Percentiles rank a stretch among this genome's conserved stretches.
These are phyloP conservation scores for Coelastrella sp. DNA, from an alignment of 139 green algal genomes.

Conservation along the genomic window DNA sequence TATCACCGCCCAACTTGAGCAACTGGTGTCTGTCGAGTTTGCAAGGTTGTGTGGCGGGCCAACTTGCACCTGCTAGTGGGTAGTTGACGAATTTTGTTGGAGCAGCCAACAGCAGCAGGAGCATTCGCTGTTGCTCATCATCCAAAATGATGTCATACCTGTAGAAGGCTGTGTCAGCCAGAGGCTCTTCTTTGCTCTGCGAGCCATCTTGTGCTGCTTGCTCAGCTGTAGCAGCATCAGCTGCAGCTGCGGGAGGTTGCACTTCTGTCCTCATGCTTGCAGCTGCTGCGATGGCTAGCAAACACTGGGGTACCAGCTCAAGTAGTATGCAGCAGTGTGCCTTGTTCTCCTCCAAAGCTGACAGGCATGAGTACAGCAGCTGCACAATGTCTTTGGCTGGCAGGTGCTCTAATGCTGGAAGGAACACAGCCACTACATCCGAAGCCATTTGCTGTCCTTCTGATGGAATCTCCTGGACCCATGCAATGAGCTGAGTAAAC, in stretches of 20 bases:
- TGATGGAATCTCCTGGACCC: conserved; percentile 5
- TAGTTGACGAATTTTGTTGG: too few species aligned
- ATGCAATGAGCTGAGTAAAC: neutral
- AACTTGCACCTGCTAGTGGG: neutral
- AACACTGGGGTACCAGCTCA: conserved; percentile 31
- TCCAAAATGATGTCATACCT: neutral
- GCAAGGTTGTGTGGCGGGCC: too few species aligned
- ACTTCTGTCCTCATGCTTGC: neutral
- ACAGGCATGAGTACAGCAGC: neutral
- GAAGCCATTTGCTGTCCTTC: conserved; percentile 8
- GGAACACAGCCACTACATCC: conserved; percentile 5
- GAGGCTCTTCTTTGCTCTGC: neutral
- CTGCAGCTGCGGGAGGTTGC: neutral
- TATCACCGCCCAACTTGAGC: too few species aligned
- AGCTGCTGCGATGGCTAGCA: neutral
- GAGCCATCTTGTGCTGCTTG: neutral
- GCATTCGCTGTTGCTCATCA: too few species aligned
- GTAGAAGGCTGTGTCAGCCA: neutral
- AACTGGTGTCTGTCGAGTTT: too few species aligned
- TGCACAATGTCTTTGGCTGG: neutral
- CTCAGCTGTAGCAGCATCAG: neutral
- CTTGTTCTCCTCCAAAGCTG: conserved; percentile 9
- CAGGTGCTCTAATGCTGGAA: conserved; percentile 15
- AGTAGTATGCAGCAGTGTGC: conserved; percentile 23
- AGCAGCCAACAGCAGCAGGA: too few species aligned